Evolutionary conservation across 2,329 filamentous ascomycete genomes (phyloP), one percentile per base, ranked within the genome.

Genomic region (Fragosphaeria purpurea): DNA sequence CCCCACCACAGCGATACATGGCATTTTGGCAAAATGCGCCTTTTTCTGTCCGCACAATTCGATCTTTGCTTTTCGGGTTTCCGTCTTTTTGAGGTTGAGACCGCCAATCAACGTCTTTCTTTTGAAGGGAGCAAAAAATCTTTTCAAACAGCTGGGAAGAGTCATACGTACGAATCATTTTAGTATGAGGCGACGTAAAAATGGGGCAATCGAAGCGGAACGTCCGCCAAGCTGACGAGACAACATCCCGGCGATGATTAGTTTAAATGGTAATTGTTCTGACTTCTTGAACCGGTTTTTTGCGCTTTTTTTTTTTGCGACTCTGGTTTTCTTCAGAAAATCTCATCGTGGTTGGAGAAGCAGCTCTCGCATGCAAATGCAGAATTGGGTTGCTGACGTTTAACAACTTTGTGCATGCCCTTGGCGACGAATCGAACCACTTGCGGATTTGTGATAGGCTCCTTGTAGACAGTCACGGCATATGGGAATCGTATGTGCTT

Each of bases 1-100:
- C 22, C 22, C 22, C 22, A 22, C 22, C 22, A 22, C 2, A 22
- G 22, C 9, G 32, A 34, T 35, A 37, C 35, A 50, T 50, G 48
- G 48, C 48, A 50, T 45, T 50, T 35, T 41, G 37, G 31, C 32
- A 46, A 33, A 50, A 45, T 50, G 42, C 48, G 37, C 42, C 41
- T 41, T 46, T 41, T 50, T 32, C 22, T 5, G 4, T 22, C 9
- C 8, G 22, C 30, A 9, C 30, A 7, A 33, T 31, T 38, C 38
- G 5, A 13, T 12, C 8, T 5, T 12, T 22, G 6, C 37, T 33
- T 22, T 39, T 9, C 41, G 22, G 35, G 30, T 8, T 43, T 13
- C 38, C 30, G 39, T 37, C 38, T n/a, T 30, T 31, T 41, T 30
- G 11, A 39, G 35, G 37, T 49, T 22, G 22, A 22, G 22, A 22